phyloP scores from a whole-genome alignment of 306 rosid species.

The Vicia sativa region DNA sequence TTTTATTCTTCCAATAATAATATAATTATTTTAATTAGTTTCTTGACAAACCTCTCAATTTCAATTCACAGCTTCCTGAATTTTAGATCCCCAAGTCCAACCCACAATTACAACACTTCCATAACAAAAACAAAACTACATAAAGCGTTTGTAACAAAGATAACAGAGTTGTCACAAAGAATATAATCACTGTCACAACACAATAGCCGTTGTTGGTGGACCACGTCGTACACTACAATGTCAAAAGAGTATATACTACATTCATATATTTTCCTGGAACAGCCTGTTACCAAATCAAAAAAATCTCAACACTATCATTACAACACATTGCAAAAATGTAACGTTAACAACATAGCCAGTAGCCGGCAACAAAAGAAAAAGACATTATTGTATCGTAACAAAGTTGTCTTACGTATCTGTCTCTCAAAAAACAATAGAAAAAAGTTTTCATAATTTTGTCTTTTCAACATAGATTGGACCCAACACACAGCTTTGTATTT shows the following conservation, averaged over 20 bases:
- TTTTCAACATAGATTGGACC: slow-evolving; percentile 29
- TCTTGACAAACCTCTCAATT: too few relatives aligned
- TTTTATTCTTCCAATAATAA: too few relatives aligned
- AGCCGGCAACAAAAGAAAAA: slow-evolving; percentile 26
- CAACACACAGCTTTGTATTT: slow-evolving; percentile 25
- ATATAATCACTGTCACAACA: slow-evolving; percentile 30
- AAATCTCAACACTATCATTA: slow-evolving; percentile 1
- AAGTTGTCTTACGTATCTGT: slow-evolving; percentile 7
- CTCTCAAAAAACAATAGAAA: background rate
- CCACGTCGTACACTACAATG: slow-evolving; percentile 25
- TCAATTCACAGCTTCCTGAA: too few relatives aligned
- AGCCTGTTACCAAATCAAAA: slow-evolving; percentile 38
- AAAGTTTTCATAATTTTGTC: slow-evolving; percentile 15
- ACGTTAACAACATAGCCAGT: slow-evolving; percentile 6
- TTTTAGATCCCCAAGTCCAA: too few relatives aligned
- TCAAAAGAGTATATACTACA: background rate
- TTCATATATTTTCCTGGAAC: slow-evolving; percentile 24
- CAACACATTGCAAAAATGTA: background rate
- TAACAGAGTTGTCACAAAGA: slow-evolving; percentile 39
- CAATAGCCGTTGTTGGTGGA: slow-evolving; percentile 36
- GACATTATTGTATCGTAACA: slow-evolving; percentile 14
- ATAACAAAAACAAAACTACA: background rate
- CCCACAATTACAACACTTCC: too few relatives aligned
- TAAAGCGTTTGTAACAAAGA: background rate
- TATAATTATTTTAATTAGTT: too few relatives aligned